Evolutionary conservation across 1,139 yeast genomes (phyloP), one percentile per base, ranked within the genome.

Genomic region (Chernovozyma sophiae-reginae): DNA sequence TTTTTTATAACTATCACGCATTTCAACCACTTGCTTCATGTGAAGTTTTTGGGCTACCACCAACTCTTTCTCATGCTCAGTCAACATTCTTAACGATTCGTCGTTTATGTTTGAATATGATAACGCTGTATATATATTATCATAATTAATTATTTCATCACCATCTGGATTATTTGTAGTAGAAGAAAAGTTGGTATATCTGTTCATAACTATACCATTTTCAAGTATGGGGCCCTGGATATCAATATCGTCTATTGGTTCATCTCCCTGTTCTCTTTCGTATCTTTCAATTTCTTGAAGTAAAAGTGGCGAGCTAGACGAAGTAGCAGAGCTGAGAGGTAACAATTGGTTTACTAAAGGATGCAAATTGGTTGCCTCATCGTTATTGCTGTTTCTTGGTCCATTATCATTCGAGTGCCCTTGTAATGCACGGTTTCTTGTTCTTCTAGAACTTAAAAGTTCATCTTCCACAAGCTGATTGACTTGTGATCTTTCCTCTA

Each of bases 401-500:
- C 12, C 29, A 16, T 11, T 26, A 7, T 6, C 11, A 11, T 26
- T 16, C 10, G 29, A 6, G 8, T 6, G 8, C 6, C 23, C 29
- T 7, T 26, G 17, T 26, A 16, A 13, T 6, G 29, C 12, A n/a
- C n/a, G n/a, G n/a, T n/a, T n/a, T 23, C 33, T 14, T 28, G 23
- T 25, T n/a, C 23, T 20, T 41, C 36, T 11, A 30, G 26, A 13
- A 13, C 15, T 18, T 22, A 32, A 47, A 33, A 61, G 39, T 43
- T 66, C 70, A 25, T 45, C 46, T 24, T 56, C 46, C 7, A 68
- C 55, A 33, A 66, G 51, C 36, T 51, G 56, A 42, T 66, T 70
- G 4, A 66, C 68, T 18, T 55, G 52, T n/a, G 54, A 53, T 34
- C 68, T 43, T 42, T 67, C 70, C 34, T 55, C 58, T 4, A 55